phyloP scores from a whole-genome alignment of 257 asterid genomes.

The Paraleonurus japonicus region DNA sequence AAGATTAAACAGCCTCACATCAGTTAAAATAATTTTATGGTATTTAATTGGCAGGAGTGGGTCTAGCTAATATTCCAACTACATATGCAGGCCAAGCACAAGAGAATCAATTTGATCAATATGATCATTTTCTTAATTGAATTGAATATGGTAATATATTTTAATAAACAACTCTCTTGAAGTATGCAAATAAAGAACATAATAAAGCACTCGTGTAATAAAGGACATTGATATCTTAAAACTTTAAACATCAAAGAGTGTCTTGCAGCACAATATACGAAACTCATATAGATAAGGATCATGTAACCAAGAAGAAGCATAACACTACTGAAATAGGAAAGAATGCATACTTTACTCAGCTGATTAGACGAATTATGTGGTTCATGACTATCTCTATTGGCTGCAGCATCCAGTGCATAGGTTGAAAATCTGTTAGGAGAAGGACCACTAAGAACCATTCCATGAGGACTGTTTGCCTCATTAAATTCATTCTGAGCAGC shows the following conservation, averaged over 20 bases:
- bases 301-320: slow-evolving; percentile 13
- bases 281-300: slow-evolving; percentile 5
- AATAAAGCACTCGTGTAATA: neutral
- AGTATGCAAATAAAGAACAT: neutral
- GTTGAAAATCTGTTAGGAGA: slow-evolving; percentile 33
- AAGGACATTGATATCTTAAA: slow-evolving; percentile 13
- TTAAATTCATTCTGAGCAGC: slow-evolving; percentile 32
- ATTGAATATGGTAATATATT: neutral
- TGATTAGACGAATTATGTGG: slow-evolving; percentile 39
- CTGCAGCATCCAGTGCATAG: slow-evolving; percentile 30
- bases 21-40: neutral
- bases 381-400: slow-evolving; percentile 32
- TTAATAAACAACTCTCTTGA: slow-evolving; percentile 7
- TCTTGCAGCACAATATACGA: slow-evolving; percentile 13
- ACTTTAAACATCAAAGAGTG: neutral
- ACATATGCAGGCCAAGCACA: neutral
- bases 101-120: neutral
- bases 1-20: neutral
- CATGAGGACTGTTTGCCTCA: slow-evolving; percentile 36
- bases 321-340: slow-evolving; percentile 4
- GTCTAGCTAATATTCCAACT: slow-evolving; percentile 9
- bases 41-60: slow-evolving; percentile 8
- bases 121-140: neutral
- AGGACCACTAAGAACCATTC: slow-evolving; percentile 16
- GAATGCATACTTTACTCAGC: slow-evolving; percentile 44